Conservation (phyloP, 768 basidiomycete genomes). For the Leccinum truebloodii region DNA sequence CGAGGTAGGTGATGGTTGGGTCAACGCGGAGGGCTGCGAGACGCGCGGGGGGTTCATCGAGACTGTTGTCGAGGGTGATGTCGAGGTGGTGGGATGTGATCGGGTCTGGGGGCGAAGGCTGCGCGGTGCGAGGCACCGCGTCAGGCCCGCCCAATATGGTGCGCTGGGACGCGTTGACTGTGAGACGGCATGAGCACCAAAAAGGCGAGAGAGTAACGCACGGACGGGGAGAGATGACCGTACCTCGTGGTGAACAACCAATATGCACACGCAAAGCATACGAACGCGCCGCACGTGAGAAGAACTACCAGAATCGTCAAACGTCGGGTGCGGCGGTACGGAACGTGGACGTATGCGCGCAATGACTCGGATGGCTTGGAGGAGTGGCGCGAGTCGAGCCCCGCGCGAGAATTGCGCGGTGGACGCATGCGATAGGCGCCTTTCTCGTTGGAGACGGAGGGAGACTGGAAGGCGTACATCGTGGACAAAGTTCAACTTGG, state of each 20-base stretch:
- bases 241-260: conserved; percentile 68
- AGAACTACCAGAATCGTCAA: conserved; percentile 47
- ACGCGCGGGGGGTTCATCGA: conserved; percentile 24
- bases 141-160: conserved; percentile 5
- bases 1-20: conserved; percentile 49
- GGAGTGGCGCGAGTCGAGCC: conserved; percentile 22
- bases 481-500: not conserved
- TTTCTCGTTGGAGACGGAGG: conserved; percentile 65
- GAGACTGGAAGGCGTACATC: conserved; percentile 43
- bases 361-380: conserved; percentile 8
- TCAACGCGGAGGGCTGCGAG: conserved; percentile 16
- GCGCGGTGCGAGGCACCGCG: not conserved
- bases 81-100: conserved; percentile 4
- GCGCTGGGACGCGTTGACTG: conserved; percentile 24
- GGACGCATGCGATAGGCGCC: conserved; percentile 66
- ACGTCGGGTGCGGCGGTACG: conserved; percentile 32
- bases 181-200: conserved; percentile 18
- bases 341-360: conserved; percentile 9
- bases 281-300: conserved; percentile 48
- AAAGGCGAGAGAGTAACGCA: conserved; percentile 18
- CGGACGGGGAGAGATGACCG: conserved; percentile 28
- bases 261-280: conserved; percentile 61
- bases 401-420: conserved; percentile 31
- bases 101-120: not conserved
- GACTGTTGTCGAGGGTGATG: conserved; percentile 30